phyloP scores from a whole-genome alignment of 768 basidiomycete species.

The Leccinum barrowsii region DNA sequence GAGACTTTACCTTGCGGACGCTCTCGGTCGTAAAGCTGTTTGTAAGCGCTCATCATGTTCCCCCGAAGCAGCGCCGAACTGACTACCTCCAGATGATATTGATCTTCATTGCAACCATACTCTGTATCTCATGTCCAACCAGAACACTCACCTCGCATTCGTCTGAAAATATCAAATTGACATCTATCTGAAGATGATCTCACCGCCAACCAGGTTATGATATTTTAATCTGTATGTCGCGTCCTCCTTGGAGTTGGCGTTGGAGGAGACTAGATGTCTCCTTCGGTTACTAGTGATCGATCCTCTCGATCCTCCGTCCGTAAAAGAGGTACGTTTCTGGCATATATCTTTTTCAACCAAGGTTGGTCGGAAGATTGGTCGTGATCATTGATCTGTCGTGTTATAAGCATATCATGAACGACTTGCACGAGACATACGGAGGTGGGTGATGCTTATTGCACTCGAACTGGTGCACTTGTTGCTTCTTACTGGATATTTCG shows the following conservation, averaged over 20 bases:
- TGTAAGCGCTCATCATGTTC: slow-evolving; percentile 36
- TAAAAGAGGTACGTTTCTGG: too few species aligned
- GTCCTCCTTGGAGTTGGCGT: slow-evolving; percentile 61
- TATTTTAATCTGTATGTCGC: slow-evolving; percentile 64
- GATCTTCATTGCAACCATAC: slow-evolving; percentile 73
- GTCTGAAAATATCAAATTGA: background rate
- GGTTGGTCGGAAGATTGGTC: slow-evolving; percentile 54
- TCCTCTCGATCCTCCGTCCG: too few species aligned
- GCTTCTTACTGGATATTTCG: slow-evolving; percentile 79
- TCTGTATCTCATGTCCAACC: slow-evolving; percentile 64
- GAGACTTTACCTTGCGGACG: slow-evolving; percentile 51
- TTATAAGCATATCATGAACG: slow-evolving; percentile 64
- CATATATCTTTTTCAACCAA: too few species aligned
- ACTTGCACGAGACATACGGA: slow-evolving; percentile 51
- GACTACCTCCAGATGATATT: slow-evolving; percentile 52
- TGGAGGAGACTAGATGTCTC: too few species aligned
- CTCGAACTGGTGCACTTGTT: slow-evolving; percentile 41
- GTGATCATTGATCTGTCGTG: slow-evolving; percentile 61
- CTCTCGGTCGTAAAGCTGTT: slow-evolving; percentile 65
- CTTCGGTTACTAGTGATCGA: too few species aligned
- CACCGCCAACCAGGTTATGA: slow-evolving; percentile 48
- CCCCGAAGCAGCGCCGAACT: background rate
- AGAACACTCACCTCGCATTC: slow-evolving; percentile 26
- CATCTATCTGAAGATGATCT: slow-evolving; percentile 37
- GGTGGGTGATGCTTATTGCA: slow-evolving; percentile 37